Evolutionary conservation across 768 basidiomycete genomes (phyloP).

Genomic region (Hypsizygus marmoreus): DNA sequence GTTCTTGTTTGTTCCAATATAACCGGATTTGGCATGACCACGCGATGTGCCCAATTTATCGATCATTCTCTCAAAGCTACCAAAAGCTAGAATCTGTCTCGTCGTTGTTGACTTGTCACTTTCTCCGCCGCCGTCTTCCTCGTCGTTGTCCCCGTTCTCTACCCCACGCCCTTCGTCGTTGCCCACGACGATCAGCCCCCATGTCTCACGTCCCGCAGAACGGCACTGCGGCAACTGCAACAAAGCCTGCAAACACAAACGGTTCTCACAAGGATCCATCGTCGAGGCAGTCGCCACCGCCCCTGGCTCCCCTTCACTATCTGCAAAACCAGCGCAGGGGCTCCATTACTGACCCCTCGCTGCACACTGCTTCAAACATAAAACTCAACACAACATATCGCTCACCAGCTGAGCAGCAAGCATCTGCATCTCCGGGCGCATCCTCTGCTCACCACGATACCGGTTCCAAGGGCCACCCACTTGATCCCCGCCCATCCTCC

Average conservation of each 20-base stretch:
- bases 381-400: constrained; percentile 30
- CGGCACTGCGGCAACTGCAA: constrained; percentile 2
- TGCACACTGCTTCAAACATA: constrained; percentile 56
- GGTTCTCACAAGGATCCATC: constrained; percentile 29
- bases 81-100: constrained; percentile 16
- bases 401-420: constrained; percentile 22
- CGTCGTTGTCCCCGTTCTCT: constrained; percentile 1
- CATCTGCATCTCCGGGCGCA: constrained; percentile 25
- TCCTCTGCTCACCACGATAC: constrained; percentile 29
- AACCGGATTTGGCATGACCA: constrained; percentile 38
- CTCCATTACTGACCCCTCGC: constrained; percentile 81
- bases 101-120: constrained; percentile 10
- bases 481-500: constrained; percentile 59
- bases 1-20: constrained; percentile 39
- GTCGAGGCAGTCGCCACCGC: constrained; percentile 52
- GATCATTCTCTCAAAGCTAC: constrained; percentile 17
- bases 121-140: constrained; percentile 4
- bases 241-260: constrained; percentile 15
- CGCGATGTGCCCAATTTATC: constrained; percentile 32
- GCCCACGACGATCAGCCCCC: neutral
- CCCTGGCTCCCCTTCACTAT: constrained; percentile 76
- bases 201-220: constrained; percentile 6
- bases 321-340: constrained; percentile 81
- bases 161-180: constrained; percentile 16
- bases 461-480: constrained; percentile 31